Base-by-base conservation (phyloP, 352 stramenopile genomes). In the Phytophthora palmivora region DNA sequence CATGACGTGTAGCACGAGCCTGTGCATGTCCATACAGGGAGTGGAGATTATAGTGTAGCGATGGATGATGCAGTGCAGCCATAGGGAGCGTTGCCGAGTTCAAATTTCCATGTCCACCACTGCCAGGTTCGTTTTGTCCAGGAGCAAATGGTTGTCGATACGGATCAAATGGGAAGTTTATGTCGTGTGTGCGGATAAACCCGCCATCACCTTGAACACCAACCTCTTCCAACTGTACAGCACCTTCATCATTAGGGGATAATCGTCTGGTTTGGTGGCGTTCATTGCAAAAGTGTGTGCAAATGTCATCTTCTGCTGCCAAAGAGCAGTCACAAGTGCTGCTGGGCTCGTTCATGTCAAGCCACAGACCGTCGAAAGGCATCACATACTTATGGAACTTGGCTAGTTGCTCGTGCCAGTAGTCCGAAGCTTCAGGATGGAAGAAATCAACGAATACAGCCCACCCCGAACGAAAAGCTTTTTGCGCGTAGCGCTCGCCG, bases 41-140 rank as follows among this genome's bases (percentile, higher is more conserved):
- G 56, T 97, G 89, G 0, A 95, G 38, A 45, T 97, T 94, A 70
- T 96, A 97, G 52, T 96, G 82, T 15, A 94, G 72, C 8, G 86
- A 90, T 1, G 48, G 72, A 58, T 82, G 47, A 26, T 96, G 87
- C 0, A 91, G 67, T 14, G 79, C 65, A 11, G 81, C 84, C 74
- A 95, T 89, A 0, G 88, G 81, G 18, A 96, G 65, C 1, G 89
- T 96, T 28, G 65, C 87, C 7, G 80, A 76, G 63, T 94, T 92
- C 47, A 95, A 32, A 55, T 95, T 95, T 0, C 86, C 86, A 18
- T 87, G 82, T 0, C 70, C 71, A 15, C 74, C 77, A 7, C 47
- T 49, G 11, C 42, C n/a, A 26, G 52, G 36, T 5, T 71, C 70
- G 22, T 70, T 84, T 41, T 93, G 80, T 0, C 84, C 84, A 3